Conservation (phyloP, 2,329 filamentous ascomycete species). For the Epichloe baconii region DNA sequence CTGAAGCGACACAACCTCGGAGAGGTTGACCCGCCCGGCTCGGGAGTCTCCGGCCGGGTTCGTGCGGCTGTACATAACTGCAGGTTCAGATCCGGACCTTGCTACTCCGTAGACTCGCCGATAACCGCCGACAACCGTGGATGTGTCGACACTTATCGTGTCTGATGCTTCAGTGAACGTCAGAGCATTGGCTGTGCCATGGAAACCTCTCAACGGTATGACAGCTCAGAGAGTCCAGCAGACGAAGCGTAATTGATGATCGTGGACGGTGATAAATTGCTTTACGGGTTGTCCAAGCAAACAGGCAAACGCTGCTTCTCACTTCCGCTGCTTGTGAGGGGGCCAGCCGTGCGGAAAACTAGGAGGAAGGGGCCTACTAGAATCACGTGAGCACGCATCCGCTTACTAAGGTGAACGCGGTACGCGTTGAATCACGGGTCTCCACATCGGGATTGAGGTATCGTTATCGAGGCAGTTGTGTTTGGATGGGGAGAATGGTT, state of each 20-base stretch:
- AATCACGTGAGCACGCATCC: slow-evolving; percentile 11
- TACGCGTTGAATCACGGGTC: slow-evolving; percentile 12
- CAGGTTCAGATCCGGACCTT: not conserved
- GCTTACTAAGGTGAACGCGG: slow-evolving; percentile 22
- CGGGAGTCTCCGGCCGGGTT: not conserved
- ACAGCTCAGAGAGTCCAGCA: too few relatives aligned
- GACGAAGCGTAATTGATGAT: too few relatives aligned
- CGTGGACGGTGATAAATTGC: too few relatives aligned
- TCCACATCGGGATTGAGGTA: not conserved
- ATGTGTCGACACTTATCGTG: too few relatives aligned
- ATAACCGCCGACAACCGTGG: slow-evolving; percentile 13
- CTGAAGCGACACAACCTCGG: not conserved
- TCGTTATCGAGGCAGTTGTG: not conserved
- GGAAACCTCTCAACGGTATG: too few relatives aligned
- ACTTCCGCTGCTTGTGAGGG: not conserved
- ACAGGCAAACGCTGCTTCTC: too few relatives aligned
- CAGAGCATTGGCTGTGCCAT: too few relatives aligned
- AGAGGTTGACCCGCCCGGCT: slow-evolving; percentile 1
- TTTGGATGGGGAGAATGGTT: not conserved
- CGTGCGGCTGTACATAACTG: too few relatives aligned
- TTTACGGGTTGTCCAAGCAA: too few relatives aligned
- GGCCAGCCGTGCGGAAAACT: not conserved
- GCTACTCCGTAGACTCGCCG: not conserved
- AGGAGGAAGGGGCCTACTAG: not conserved
- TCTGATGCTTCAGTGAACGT: too few relatives aligned